Evolutionary conservation across 495 filamentous ascomycete species (phyloP).

Genomic region (Xylaria cubensis): DNA sequence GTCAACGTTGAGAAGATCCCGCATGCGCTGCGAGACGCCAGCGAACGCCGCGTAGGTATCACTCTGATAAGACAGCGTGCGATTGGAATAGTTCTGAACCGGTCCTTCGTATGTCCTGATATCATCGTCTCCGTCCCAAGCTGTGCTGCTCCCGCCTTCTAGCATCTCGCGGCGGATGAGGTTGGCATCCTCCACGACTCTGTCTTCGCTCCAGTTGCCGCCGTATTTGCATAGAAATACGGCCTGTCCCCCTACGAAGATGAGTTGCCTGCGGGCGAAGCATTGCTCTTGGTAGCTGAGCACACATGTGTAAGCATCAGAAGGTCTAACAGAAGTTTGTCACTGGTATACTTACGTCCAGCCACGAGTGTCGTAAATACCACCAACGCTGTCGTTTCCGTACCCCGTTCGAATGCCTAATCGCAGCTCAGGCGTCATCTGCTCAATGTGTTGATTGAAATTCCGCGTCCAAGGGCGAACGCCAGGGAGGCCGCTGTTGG

Average conservation of each 20-base stretch:
- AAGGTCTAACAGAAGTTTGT: neutral
- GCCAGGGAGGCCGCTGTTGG: conserved; percentile 27
- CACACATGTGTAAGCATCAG: neutral
- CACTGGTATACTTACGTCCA: conserved; percentile 4
- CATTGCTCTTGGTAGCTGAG: neutral
- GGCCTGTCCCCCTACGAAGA: conserved; percentile 16
- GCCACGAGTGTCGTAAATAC: neutral
- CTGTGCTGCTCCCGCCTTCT: neutral
- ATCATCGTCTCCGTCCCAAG: conserved; percentile 23
- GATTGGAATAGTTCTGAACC: conserved; percentile 28
- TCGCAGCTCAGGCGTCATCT: conserved; percentile 29
- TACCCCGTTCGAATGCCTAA: conserved; percentile 16
- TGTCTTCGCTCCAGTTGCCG: conserved; percentile 15
- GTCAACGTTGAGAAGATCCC: conserved; percentile 21
- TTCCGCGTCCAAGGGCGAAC: conserved; percentile 23
- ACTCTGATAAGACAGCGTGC: conserved; percentile 15
- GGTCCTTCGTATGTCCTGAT: conserved; percentile 30
- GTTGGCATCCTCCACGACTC: neutral
- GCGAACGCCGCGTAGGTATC: conserved; percentile 33
- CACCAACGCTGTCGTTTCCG: neutral
- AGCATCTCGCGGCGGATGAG: neutral
- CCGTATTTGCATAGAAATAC: conserved; percentile 9
- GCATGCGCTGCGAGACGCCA: conserved; percentile 28
- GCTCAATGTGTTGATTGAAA: conserved; percentile 26
- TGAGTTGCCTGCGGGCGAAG: conserved; percentile 1